phyloP scores from a whole-genome alignment of 306 rosid species.

The Vigna hirtella region DNA sequence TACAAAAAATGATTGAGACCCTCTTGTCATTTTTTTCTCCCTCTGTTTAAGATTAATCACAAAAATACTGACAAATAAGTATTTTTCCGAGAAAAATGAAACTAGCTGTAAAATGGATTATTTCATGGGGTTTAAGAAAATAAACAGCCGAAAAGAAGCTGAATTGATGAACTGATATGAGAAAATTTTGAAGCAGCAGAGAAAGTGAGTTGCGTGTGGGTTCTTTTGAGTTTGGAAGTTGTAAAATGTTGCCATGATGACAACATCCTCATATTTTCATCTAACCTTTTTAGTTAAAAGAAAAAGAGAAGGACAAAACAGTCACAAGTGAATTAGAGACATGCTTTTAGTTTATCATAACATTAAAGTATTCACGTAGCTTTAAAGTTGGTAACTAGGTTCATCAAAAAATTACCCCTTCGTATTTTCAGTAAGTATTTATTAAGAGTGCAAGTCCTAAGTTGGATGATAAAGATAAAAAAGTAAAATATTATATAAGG shows the following conservation, averaged over 20 bases:
- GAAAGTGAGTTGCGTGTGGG: constrained; percentile 33
- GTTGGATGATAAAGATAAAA: too few species aligned
- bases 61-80: neutral
- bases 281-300: constrained; percentile 1
- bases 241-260: constrained; percentile 51
- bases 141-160: neutral
- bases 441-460: too few species aligned
- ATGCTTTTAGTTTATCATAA: neutral
- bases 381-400: neutral
- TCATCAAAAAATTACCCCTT: neutral
- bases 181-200: neutral
- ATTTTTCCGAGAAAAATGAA: neutral
- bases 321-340: neutral
- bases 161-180: neutral
- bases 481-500: too few species aligned
- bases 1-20: neutral
- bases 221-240: constrained; percentile 26
- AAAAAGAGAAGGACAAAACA: constrained; percentile 4
- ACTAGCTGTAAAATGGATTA: neutral
- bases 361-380: neutral
- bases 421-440: too few species aligned
- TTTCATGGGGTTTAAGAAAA: neutral
- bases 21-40: neutral
- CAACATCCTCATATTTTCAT: constrained; percentile 39
- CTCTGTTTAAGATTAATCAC: neutral